Evolutionary conservation across 768 basidiomycete species (phyloP).

Genomic region (Boletus tylopilopsis): DNA sequence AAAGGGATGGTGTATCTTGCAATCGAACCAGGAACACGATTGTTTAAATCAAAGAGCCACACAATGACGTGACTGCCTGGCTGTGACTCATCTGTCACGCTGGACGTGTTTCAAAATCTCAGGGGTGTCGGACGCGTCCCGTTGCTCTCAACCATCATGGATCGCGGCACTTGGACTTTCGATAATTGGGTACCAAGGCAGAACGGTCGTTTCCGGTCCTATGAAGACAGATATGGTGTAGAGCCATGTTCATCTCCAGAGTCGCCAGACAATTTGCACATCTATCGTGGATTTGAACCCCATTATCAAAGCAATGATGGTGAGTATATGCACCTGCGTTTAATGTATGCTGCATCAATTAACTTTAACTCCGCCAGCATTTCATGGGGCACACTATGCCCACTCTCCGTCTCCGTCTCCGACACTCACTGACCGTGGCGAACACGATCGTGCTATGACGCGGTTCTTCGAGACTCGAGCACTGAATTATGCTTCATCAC

Average conservation of each 20-base stretch:
- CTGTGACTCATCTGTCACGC: conserved; percentile 26
- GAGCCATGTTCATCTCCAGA: conserved; percentile 7
- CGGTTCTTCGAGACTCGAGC: neutral
- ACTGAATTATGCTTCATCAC: neutral
- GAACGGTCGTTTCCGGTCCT: neutral
- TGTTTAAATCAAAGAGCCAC: neutral
- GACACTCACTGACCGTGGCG: neutral
- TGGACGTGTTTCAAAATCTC: neutral
- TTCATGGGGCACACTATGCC: conserved; percentile 5
- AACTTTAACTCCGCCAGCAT: conserved; percentile 35
- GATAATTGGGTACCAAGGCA: neutral
- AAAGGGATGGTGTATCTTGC: neutral
- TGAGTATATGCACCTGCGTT: conserved; percentile 27
- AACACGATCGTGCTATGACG: neutral
- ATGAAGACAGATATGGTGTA: neutral
- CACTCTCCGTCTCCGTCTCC: conserved; percentile 2
- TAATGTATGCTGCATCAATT: conserved; percentile 28
- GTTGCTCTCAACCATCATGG: conserved; percentile 17
- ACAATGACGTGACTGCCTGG: conserved; percentile 25
- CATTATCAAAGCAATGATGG: conserved; percentile 9
- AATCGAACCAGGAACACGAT: too few relatives aligned
- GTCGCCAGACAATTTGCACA: conserved; percentile 3
- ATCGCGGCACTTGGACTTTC: conserved; percentile 2
- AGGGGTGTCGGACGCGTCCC: neutral
- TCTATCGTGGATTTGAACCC: conserved; percentile 2